Evolutionary conservation across 116 monocot species (phyloP), one percentile per base, ranked within the genome.

Genomic region (Zostera marina): DNA sequence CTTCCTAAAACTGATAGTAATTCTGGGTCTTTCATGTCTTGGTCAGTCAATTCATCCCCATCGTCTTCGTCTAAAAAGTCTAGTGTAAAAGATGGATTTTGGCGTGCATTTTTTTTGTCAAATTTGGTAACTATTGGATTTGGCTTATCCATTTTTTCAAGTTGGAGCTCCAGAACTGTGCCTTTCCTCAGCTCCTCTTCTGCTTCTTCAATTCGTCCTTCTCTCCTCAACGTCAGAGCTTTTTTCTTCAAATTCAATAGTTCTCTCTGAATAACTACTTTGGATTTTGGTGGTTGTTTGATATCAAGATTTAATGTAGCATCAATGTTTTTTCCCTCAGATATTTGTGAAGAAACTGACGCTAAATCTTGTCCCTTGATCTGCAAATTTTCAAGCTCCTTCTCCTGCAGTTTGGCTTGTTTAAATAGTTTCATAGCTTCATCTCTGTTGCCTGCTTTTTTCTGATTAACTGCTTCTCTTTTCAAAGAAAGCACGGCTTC

Each of bases 151-250:
- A 74, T 67, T 66, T 84, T 78, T 71, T 84, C 81, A 58, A 90
- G 70, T 58, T 90, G 77, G 39, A 66, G 72, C 61, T 94, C 94
- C 22, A 94, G 77, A 66, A 63, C 58, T 62, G 74, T 88, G 9
- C 94, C 94, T 70, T 82, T 85, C 72, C 71, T 83, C 51, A 98
- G 38, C 53, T 86, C 98, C 63, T 80, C 90, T 8, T 98, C 98
- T 54, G 98, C 82, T 66, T 98, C 98, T 40, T 81, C 76, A 7
- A 70, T 19, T 8, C 64, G 72, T 13, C 98, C 98, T 70, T 90
- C 98, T 49, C 90, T 80, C 64, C 80, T 77, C 58, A 98, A 86
- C 47, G 80, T 67, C 61, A 89, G 98, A 10, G 86, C 98, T 63
- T 77, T 85, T 79, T 88, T 98, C 70, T 98, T 98, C 58, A 90